phyloP scores from a whole-genome alignment of 306 rosid genomes.

The Castanopsis chinensis region DNA sequence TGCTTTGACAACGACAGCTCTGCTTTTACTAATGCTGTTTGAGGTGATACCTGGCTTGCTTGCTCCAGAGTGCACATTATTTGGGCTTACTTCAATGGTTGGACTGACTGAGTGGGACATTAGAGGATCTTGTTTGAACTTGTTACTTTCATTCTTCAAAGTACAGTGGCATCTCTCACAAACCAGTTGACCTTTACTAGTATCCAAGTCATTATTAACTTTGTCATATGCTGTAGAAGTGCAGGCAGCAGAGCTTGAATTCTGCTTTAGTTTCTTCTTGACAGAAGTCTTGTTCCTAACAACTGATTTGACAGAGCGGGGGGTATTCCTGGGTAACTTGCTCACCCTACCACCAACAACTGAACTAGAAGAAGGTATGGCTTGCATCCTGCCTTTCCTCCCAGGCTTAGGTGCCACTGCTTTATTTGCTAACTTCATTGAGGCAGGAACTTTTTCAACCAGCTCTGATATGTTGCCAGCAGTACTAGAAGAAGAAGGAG shows the following conservation, averaged over 20 bases:
- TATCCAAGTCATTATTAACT: constrained; percentile 40
- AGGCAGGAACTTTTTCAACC: constrained; percentile 37
- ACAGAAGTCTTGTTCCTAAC: constrained; percentile 61
- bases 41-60: constrained; percentile 39
- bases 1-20: constrained; percentile 34
- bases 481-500: constrained; percentile 25
- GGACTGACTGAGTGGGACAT: constrained; percentile 29
- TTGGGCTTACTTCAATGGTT: constrained; percentile 36
- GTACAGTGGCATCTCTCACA: constrained; percentile 87
- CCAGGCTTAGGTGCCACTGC: constrained; percentile 38
- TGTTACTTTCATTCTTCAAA: constrained; percentile 43
- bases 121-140: constrained; percentile 35
- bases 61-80: constrained; percentile 31
- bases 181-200: constrained; percentile 47
- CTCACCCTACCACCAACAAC: constrained; percentile 45
- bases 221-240: constrained; percentile 39
- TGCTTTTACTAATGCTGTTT: constrained; percentile 37
- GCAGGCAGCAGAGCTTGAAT: constrained; percentile 39
- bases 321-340: constrained; percentile 53
- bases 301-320: constrained; percentile 58
- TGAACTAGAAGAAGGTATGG: constrained; percentile 50
- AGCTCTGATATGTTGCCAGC: constrained; percentile 35
- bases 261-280: constrained; percentile 72
- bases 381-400: constrained; percentile 66
- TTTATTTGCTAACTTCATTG: constrained; percentile 56